Evolutionary conservation across 805 yeast species (phyloP), one percentile per base, ranked within the genome.

Genomic region (Myxozyma sirexii): DNA sequence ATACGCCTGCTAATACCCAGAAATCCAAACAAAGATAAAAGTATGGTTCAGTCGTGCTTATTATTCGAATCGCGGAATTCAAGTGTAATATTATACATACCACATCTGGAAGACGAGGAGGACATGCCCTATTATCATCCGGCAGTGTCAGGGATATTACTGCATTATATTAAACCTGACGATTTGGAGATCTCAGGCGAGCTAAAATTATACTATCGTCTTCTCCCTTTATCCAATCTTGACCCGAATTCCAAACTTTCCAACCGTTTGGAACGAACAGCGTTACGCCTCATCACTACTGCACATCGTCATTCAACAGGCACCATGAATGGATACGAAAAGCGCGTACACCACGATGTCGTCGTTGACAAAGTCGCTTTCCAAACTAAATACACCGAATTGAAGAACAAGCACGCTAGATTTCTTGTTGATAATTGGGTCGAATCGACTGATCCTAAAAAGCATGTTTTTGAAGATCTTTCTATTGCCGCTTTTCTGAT

Each of bases 391-490:
- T 93, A 93, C 72, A 85, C 90, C 27, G 77, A 82, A 21, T 77
- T 93, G 68, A 93, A 93, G 74, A 88, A 87, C 72, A 88, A 86
- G 72, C 88, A 92, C 71, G 90, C 96, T 0, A 82, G 85, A 27
- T 73, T 76, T 17, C 75, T 93, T 50, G 91, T 91, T 12, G 88
- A 85, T 42, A 81, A 80, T 64, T 93, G 98, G 98, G 84, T 80
- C n/a, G 98, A 93, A 74, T 84, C 86, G 31, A 93, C 98, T 1
- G 97, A 93, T 73, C 97, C 97, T 2, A 82, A 86, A 67, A 93
- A 93, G 72, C 98, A 93, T 75, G 97, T 93, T 0, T 93, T 92
- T 75, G 98, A 93, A 76, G 98, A 93, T 72, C 82, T 93, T 54
- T 96, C 97, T 2, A 92, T 93, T 67, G 97, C 97, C 0, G 96